A percentile compares a stretch with the other conserved stretches of the same genome.
Evolutionary conservation across 202 grass and related monocot genomes (phyloP).

Genomic region (Eragrostis tef): DNA sequence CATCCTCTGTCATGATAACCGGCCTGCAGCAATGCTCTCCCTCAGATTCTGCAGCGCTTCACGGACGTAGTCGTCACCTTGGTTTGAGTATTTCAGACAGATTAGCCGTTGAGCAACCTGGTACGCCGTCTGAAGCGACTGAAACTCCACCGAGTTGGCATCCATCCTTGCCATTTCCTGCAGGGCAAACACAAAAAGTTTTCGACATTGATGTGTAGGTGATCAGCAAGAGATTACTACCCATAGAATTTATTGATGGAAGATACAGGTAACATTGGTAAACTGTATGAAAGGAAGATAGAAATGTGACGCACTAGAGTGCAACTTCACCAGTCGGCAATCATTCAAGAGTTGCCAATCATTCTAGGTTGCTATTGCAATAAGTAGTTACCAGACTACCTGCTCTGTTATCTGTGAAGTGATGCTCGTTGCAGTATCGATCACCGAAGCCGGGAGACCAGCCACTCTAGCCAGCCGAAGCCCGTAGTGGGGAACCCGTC

Average conservation of each 20-base stretch:
- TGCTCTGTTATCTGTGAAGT: constrained; percentile 81
- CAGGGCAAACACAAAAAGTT: not conserved
- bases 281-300: not conserved
- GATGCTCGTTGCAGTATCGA: constrained; percentile 68
- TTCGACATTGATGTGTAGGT: not conserved
- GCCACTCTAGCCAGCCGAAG: constrained; percentile 84
- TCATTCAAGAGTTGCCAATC: not conserved
- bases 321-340: not conserved
- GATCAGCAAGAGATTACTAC: not conserved
- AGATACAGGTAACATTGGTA: not conserved
- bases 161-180: constrained; percentile 83
- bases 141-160: constrained; percentile 61
- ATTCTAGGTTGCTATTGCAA: not conserved
- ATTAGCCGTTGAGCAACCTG: constrained; percentile 65
- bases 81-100: constrained; percentile 93
- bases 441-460: constrained; percentile 74
- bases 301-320: not conserved
- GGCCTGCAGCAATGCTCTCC: constrained; percentile 61
- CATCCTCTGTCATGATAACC: constrained; percentile 40
- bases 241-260: not conserved
- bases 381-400: constrained; percentile 46
- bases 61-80: constrained; percentile 74
- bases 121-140: constrained; percentile 73
- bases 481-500: constrained; percentile 74
- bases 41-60: constrained; percentile 70